These are phyloP conservation scores for Vigna reflexopilosa DNA, from an alignment of 306 rosid genomes.

Conservation along the genomic window DNA sequence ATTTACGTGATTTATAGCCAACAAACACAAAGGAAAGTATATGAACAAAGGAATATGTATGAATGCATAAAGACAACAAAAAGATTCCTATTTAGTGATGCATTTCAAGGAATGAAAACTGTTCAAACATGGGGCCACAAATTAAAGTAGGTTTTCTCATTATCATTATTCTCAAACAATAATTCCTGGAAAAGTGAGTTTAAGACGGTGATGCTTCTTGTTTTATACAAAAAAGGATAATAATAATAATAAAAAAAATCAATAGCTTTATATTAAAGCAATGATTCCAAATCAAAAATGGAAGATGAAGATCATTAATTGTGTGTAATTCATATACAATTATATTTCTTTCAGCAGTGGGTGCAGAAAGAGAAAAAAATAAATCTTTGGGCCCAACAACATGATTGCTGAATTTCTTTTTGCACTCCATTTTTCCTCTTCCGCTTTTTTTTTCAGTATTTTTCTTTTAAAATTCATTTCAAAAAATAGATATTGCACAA, in stretches of 20 bases:
- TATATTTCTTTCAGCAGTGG: too few relatives aligned
- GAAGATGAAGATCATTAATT: not conserved
- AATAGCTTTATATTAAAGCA: conserved; percentile 30
- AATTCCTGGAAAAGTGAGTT: conserved; percentile 24
- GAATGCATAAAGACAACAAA: conserved; percentile 2
- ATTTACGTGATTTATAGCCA: conserved; percentile 7
- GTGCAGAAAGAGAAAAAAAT: too few relatives aligned
- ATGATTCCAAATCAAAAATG: conserved; percentile 37
- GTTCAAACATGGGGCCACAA: conserved; percentile 33
- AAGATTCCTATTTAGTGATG: conserved; percentile 18
- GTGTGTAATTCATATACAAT: too few relatives aligned
- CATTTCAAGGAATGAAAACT: conserved; percentile 9
- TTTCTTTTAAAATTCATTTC: too few relatives aligned
- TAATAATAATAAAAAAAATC: conserved; percentile 22
- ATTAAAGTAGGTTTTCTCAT: conserved; percentile 21
- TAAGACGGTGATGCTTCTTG: conserved; percentile 27
- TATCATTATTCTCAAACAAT: conserved; percentile 3
- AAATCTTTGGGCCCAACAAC: too few relatives aligned
- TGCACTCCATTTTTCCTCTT: too few relatives aligned
- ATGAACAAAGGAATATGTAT: not conserved
- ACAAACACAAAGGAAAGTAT: not conserved
- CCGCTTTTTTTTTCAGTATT: too few relatives aligned
- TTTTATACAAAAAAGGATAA: conserved; percentile 24
- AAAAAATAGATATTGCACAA: too few relatives aligned
- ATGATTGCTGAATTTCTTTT: too few relatives aligned